phyloP scores from a whole-genome alignment of 257 asterid species.

The Parsonsia alboflavescens region DNA sequence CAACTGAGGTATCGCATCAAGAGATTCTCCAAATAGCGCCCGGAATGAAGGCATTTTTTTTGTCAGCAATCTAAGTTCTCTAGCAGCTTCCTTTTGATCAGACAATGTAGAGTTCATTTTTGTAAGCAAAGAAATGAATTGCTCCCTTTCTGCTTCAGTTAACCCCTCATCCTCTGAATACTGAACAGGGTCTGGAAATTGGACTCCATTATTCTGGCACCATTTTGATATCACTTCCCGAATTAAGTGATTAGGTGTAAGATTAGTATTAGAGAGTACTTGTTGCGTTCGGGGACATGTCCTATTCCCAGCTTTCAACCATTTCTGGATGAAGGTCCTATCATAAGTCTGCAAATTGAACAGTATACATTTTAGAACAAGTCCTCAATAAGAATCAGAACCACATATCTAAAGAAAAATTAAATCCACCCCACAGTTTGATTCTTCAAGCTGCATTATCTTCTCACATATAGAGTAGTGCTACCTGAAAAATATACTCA shows the following conservation, averaged over 20 bases:
- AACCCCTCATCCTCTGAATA: constrained; percentile 41
- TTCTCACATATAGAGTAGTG: not conserved
- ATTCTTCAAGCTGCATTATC: not conserved
- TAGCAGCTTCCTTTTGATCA: constrained; percentile 73
- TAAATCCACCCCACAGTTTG: not conserved
- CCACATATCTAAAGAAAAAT: constrained; percentile 5
- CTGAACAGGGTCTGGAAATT: constrained; percentile 44
- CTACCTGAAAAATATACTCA: not conserved
- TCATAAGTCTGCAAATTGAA: constrained; percentile 73
- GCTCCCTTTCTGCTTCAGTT: constrained; percentile 56
- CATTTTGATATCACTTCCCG: constrained; percentile 61
- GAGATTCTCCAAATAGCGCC: constrained; percentile 63
- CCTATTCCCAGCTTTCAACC: constrained; percentile 79
- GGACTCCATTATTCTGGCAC: constrained; percentile 64
- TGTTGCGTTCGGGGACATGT: constrained; percentile 86
- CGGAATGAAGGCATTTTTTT: constrained; percentile 71
- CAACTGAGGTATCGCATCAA: constrained; percentile 52
- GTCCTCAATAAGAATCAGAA: constrained; percentile 9
- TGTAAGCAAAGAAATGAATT: constrained; percentile 47
- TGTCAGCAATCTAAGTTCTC: constrained; percentile 58
- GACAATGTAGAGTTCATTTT: constrained; percentile 50
- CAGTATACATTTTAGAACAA: constrained; percentile 4
- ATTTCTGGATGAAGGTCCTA: constrained; percentile 69
- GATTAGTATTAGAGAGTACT: constrained; percentile 67
- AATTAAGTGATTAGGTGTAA: constrained; percentile 70